A percentile compares a stretch with the other conserved stretches of the same genome.
These are phyloP conservation scores for Coemansia sp. DNA, from an alignment of 192 early-diverging fungal genomes.

Conservation along the genomic window DNA sequence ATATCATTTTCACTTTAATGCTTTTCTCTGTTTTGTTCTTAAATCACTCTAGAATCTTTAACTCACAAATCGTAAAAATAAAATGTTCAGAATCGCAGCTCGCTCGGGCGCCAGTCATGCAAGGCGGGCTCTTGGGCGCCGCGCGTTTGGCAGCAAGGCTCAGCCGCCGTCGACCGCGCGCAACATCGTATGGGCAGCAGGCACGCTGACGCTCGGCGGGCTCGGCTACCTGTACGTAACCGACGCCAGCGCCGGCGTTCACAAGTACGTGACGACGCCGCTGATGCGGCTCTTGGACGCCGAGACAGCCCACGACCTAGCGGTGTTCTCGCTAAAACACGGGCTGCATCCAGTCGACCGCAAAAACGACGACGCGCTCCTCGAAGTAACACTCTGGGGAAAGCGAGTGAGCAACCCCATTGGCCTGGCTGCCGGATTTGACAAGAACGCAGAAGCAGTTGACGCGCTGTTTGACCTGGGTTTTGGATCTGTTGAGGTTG, in stretches of 20 bases:
- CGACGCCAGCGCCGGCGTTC: constrained; percentile 73
- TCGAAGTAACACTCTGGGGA: constrained; percentile 67
- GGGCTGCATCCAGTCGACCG: constrained; percentile 66
- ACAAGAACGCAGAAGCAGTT: constrained; percentile 88
- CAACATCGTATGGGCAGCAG: constrained; percentile 36
- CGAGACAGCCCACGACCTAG: constrained; percentile 71
- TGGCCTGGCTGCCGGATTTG: constrained; percentile 86
- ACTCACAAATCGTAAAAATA: too few relatives aligned
- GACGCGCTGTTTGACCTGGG: constrained; percentile 81
- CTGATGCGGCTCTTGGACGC: constrained; percentile 68
- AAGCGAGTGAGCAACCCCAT: constrained; percentile 75
- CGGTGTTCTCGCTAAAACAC: constrained; percentile 59
- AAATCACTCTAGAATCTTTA: too few relatives aligned
- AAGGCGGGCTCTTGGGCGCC: not conserved
- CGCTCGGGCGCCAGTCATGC: constrained; percentile 4
- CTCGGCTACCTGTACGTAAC: constrained; percentile 58
- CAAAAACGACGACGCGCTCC: constrained; percentile 52
- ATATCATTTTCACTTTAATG: too few relatives aligned
- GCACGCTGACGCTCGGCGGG: constrained; percentile 27
- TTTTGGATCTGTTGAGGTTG: constrained; percentile 89
- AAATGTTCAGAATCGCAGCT: constrained; percentile 31
- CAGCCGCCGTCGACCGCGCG: constrained; percentile 26
- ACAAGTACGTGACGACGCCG: constrained; percentile 65
- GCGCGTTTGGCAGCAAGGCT: constrained; percentile 29
- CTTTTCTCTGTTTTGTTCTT: too few relatives aligned